These are phyloP conservation scores for Thraustochytrium sp. DNA, from an alignment of 352 stramenopile species.

Conservation along the genomic window DNA sequence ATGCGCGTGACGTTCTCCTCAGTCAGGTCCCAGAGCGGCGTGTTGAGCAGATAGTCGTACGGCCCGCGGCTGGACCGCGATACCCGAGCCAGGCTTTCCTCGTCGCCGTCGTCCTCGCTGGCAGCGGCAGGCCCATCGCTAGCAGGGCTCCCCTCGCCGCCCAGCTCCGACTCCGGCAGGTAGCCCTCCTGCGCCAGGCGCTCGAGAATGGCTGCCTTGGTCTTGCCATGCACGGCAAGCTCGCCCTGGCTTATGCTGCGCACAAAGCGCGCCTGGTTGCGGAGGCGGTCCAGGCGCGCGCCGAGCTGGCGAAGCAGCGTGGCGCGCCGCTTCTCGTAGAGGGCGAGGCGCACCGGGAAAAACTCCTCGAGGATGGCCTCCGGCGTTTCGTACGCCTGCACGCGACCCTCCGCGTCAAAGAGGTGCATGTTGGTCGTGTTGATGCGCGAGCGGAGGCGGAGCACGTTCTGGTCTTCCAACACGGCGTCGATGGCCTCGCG, in stretches of 20 bases:
- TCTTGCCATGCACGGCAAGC: neutral
- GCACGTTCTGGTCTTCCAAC: conserved; percentile 59
- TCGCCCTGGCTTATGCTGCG: neutral
- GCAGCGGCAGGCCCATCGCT: neutral
- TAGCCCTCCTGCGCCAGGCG: neutral
- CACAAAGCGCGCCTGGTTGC: conserved; percentile 4
- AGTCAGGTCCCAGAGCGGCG: conserved; percentile 95
- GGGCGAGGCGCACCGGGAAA: conserved; percentile 78
- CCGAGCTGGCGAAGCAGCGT: neutral
- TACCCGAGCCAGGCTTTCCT: neutral
- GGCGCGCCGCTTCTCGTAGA: conserved; percentile 70
- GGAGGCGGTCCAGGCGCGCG: neutral
- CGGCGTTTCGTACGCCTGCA: conserved; percentile 82
- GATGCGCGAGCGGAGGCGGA: conserved; percentile 68
- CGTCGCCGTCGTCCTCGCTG: neutral
- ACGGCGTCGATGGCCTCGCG: conserved; percentile 70
- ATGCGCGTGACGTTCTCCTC: conserved; percentile 71
- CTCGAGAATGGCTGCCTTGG: neutral
- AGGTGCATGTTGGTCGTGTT: conserved; percentile 92
- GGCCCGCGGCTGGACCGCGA: neutral
- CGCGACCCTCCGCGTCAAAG: conserved; percentile 75
- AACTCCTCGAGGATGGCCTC: conserved; percentile 84
- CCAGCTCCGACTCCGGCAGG: neutral
- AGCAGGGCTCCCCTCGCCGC: neutral
- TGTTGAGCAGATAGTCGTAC: conserved; percentile 96